Evolutionary conservation across 805 yeast genomes (phyloP).

Genomic region (Wickerhamomyces bisporus): DNA sequence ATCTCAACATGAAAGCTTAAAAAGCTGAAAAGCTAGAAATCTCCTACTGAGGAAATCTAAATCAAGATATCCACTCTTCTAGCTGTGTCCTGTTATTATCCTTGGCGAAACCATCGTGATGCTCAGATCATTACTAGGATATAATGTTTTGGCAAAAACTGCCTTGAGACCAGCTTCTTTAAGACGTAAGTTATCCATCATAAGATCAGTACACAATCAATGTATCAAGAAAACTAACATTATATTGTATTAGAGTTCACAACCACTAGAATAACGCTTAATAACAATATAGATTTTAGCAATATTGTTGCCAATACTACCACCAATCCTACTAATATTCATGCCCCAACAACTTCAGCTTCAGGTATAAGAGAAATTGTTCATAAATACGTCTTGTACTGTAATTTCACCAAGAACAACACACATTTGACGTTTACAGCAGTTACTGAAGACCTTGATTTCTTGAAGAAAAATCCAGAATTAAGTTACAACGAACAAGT

Average conservation of each 20-base stretch:
- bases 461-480: slow-evolving; percentile 48
- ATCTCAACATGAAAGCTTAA: too few species aligned
- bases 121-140: neutral
- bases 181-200: too few species aligned
- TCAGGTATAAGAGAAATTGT: slow-evolving; percentile 22
- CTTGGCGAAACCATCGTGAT: too few species aligned
- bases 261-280: neutral
- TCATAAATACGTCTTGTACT: slow-evolving; percentile 70
- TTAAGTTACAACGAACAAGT: slow-evolving; percentile 64
- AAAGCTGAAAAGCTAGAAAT: too few species aligned
- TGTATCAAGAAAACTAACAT: neutral
- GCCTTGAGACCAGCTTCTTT: neutral
- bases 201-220: neutral
- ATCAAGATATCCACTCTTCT: too few species aligned
- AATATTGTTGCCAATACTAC: slow-evolving; percentile 11
- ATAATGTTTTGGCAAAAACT: neutral
- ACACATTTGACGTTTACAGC: slow-evolving; percentile 73
- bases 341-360: slow-evolving; percentile 4
- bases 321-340: slow-evolving; percentile 5
- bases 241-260: neutral
- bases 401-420: slow-evolving; percentile 76
- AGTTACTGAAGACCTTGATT: slow-evolving; percentile 59
- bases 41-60: too few species aligned
- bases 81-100: too few species aligned
- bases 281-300: slow-evolving; percentile 8